Conservation (phyloP, 345 rosid genomes). For the Toxicodendron radicans region DNA sequence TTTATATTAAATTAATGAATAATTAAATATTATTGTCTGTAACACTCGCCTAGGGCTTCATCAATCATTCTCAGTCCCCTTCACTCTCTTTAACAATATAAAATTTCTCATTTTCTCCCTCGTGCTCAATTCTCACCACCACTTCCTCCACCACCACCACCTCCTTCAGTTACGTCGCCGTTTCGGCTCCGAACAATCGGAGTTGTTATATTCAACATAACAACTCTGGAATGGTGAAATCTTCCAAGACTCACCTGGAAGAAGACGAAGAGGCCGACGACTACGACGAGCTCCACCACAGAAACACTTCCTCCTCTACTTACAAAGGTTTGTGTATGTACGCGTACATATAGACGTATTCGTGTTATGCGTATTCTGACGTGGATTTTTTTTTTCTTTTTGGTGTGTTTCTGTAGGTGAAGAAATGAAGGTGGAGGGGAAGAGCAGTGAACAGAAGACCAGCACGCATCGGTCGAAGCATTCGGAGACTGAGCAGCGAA, state of each 20-base stretch:
- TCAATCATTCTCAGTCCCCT: not conserved
- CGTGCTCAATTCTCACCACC: not conserved
- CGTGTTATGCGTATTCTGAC: not conserved
- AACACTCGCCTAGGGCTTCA: slow-evolving; percentile 14
- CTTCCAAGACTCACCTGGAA: slow-evolving; percentile 40
- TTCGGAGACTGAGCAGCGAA: slow-evolving; percentile 88
- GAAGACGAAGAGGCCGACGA: slow-evolving; percentile 57
- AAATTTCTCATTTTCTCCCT: not conserved
- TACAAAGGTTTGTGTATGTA: slow-evolving; percentile 31
- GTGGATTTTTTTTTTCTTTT: not conserved
- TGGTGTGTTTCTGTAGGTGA: slow-evolving; percentile 27
- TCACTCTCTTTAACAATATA: not conserved
- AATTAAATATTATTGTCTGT: not conserved
- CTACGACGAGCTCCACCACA: slow-evolving; percentile 37
- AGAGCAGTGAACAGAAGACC: slow-evolving; percentile 39
- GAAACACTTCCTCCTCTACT: slow-evolving; percentile 40
- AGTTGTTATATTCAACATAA: not conserved
- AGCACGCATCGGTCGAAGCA: slow-evolving; percentile 60
- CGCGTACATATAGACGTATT: not conserved
- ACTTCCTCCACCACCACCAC: not conserved
- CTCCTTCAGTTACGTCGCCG: not conserved
- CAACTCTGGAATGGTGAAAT: slow-evolving; percentile 42
- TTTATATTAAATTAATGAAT: no score
- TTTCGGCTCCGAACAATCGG: not conserved
- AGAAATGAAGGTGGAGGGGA: slow-evolving; percentile 37